Evolutionary conservation across 768 basidiomycete species (phyloP).

Genomic region (Coprinopsis marcescibilis): DNA sequence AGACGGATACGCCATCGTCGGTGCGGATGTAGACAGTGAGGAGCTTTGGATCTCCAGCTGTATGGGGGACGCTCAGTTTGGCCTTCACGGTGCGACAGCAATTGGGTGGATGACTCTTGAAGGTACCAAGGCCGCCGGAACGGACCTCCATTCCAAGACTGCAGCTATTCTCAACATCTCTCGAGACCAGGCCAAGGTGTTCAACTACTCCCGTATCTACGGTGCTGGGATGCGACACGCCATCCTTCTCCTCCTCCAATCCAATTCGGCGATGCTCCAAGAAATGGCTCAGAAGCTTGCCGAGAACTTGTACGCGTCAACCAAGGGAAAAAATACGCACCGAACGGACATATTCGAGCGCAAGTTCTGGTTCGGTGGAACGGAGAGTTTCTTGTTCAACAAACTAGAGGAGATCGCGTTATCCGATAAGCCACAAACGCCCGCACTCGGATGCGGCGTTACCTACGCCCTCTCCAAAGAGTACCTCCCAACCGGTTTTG

Average conservation of each 20-base stretch:
- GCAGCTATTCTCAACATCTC: conserved; percentile 90
- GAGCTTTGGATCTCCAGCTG: conserved; percentile 98
- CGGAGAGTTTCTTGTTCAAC: conserved; percentile 96
- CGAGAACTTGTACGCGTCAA: conserved; percentile 81
- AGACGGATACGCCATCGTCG: conserved; percentile 88
- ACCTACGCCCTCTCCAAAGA: conserved; percentile 91
- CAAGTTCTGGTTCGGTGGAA: conserved; percentile 95
- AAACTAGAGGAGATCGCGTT: conserved; percentile 93
- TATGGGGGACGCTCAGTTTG: conserved; percentile 98
- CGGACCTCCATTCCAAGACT: conserved; percentile 95
- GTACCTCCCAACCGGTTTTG: conserved; percentile 75
- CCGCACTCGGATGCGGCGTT: conserved; percentile 89
- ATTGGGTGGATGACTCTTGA: conserved; percentile 99
- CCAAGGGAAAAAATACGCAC: conserved; percentile 88
- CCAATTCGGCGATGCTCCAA: conserved; percentile 71
- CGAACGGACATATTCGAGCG: conserved; percentile 66
- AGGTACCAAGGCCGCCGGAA: conserved; percentile 90
- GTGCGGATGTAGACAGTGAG: conserved; percentile 98
- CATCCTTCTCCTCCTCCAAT: conserved; percentile 77
- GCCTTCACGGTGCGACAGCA: conserved; percentile 91
- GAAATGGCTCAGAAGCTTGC: conserved; percentile 79
- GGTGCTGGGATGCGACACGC: conserved; percentile 98
- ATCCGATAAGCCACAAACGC: conserved; percentile 82
- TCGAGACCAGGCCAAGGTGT: conserved; percentile 93
- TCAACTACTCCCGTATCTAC: conserved; percentile 98